Base-by-base conservation (phyloP, 352 stramenopile species). In the Phytophthora uliginosa region DNA sequence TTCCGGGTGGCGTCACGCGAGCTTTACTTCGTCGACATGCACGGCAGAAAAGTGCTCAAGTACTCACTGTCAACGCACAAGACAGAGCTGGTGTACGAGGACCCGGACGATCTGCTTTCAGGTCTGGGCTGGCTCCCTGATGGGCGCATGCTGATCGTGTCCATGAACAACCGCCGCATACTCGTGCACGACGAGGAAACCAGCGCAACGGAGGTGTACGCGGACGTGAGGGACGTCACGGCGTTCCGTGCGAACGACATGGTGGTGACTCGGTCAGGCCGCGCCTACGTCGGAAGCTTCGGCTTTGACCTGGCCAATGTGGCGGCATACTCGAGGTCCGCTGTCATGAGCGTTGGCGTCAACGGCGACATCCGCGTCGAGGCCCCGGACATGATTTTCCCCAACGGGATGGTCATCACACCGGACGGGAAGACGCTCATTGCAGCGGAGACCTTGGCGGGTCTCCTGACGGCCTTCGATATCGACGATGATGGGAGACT, bases 391-490 rank as follows among this genome's bases (percentile, higher is more conserved):
- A 76, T 93, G 76, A 75, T 93, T 48, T 91, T 91, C 59, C 85
- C 83, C 7, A 92, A 91, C 55, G 85, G 85, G 10, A 70, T 67
- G 22, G 85, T 91, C 20, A 86, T 93, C 67, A 93, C 85, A 1
- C 83, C 85, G 0, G 83, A 93, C 56, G 82, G 82, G 34, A 91
- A 86, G 73, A 89, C 83, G 62, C 67, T 93, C 31, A 90, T 93
- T 55, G 71, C 84, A 2, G 85, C 78, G 22, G 83, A 91, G 71
- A 91, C 83, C 15, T 90, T 90, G 54, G 55, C 60, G 5, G 75
- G 68, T 12, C 22, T 67, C 13, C 68, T 92, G 22, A 90, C 78
- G n/a, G 85, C 79, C 15, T 92, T 88, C 36, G 81, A 90, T 53
- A 80, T 92, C 59, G 63, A 50, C 10, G 64, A 70, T 4, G 74